Percentiles rank a stretch among this genome's conserved stretches.
Conservation (phyloP, 345 rosid genomes). For the Sisymbrium altissimum region DNA sequence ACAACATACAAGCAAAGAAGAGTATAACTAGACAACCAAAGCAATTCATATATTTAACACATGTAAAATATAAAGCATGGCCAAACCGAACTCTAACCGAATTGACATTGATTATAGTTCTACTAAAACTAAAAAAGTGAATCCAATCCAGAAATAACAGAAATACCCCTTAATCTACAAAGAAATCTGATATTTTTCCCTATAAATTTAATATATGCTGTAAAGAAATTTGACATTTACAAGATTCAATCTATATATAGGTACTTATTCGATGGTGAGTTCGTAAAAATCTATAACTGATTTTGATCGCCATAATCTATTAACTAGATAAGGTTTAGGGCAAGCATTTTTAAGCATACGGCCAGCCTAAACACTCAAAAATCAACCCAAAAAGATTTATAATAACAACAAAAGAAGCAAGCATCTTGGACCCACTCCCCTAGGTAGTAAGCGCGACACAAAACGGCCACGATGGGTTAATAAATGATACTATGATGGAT, state of each 20-base stretch:
- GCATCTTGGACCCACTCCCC: neutral
- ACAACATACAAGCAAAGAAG: neutral
- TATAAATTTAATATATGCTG: too few species aligned
- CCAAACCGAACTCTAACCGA: neutral
- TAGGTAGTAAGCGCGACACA: neutral
- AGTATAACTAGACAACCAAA: neutral
- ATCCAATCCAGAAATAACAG: neutral
- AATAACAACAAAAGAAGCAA: neutral
- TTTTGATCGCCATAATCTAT: neutral
- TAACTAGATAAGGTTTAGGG: neutral
- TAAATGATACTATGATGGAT: neutral
- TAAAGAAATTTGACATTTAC: neutral
- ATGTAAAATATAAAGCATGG: neutral
- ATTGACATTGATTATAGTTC: neutral
- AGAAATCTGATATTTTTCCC: neutral
- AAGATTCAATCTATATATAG: neutral
- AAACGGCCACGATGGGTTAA: constrained; percentile 12
- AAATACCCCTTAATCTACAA: neutral
- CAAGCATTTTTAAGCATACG: neutral
- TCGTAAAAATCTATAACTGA: too few species aligned
- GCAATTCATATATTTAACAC: neutral
- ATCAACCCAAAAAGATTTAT: neutral
- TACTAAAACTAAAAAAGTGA: neutral
- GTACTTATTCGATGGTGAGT: too few species aligned
- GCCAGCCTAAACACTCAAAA: too few species aligned